These are phyloP conservation scores for Lignosus rhinocerotis DNA, from an alignment of 1,284 basidiomycete species.

Conservation along the genomic window DNA sequence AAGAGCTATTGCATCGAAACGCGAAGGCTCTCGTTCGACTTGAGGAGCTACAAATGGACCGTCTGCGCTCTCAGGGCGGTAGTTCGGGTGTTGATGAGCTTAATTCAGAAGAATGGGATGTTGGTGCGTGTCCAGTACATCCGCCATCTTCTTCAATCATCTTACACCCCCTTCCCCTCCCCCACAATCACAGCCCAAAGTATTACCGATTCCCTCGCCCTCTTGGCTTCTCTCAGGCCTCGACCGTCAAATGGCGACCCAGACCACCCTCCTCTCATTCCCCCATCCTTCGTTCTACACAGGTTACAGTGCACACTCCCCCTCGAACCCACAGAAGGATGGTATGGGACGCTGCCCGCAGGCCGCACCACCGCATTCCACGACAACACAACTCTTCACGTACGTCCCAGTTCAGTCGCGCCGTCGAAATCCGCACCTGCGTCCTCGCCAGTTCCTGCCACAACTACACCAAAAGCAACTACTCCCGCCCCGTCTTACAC, in stretches of 20 bases:
- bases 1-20: constrained; percentile 66
- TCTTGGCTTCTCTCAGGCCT: constrained; percentile 72
- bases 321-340: constrained; percentile 56
- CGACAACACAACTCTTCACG: constrained; percentile 66
- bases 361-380: constrained; percentile 58
- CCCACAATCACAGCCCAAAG: constrained; percentile 55
- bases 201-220: constrained; percentile 64
- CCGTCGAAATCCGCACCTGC: constrained; percentile 50
- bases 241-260: constrained; percentile 46
- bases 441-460: constrained; percentile 7
- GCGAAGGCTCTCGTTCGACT: constrained; percentile 59
- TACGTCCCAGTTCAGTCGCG: constrained; percentile 54
- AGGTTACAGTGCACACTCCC: constrained; percentile 71
- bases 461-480: constrained; percentile 19
- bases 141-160: not conserved
- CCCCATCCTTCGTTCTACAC: constrained; percentile 60
- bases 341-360: constrained; percentile 73
- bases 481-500: constrained; percentile 24
- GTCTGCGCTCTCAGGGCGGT: constrained; percentile 49
- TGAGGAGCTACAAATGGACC: constrained; percentile 60
- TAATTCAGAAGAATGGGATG: constrained; percentile 77
- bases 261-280: constrained; percentile 46
- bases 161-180: not conserved
- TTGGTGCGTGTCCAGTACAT: constrained; percentile 50
- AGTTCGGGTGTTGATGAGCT: constrained; percentile 50